A percentile compares a stretch with the other conserved stretches of the same genome.
Evolutionary conservation across 257 asterid genomes (phyloP).

Genomic region (Solanum rostratum): DNA sequence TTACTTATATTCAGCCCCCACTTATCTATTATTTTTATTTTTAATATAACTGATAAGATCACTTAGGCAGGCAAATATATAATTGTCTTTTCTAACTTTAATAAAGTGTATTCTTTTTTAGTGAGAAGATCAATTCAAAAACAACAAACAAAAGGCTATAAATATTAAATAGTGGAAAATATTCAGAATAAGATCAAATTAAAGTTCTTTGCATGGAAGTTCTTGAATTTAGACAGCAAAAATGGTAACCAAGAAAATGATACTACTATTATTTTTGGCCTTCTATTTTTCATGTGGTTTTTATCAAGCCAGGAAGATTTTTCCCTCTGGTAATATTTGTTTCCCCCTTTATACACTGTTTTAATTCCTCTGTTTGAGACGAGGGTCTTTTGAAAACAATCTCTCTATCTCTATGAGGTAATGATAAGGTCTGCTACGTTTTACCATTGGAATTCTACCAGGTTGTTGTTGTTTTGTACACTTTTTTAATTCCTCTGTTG

Average conservation of each 20-base stretch:
- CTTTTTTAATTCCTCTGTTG: background rate
- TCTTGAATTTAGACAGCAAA: conserved; percentile 1
- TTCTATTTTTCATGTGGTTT: conserved; percentile 8
- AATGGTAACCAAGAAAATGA: conserved; percentile 14
- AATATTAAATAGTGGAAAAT: background rate
- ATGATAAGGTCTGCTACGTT: too few relatives aligned
- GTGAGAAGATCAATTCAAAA: background rate
- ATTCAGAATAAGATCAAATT: background rate
- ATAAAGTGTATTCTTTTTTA: background rate
- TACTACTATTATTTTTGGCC: conserved; percentile 12
- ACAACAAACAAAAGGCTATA: background rate
- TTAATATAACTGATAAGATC: background rate
- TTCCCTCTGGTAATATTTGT: conserved; percentile 14
- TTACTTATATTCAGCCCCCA: background rate
- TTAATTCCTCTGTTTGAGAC: background rate
- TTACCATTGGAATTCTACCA: too few relatives aligned
- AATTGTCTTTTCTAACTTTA: background rate
- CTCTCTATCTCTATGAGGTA: too few relatives aligned
- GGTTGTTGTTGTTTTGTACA: background rate
- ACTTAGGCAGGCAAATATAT: background rate
- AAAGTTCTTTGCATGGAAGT: background rate
- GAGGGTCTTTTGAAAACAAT: too few relatives aligned
- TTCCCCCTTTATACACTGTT: background rate
- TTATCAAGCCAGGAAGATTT: background rate
- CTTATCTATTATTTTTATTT: background rate